These are phyloP conservation scores for Platanthera guangdongensis DNA, from an alignment of 106 monocot species.

Conservation along the genomic window DNA sequence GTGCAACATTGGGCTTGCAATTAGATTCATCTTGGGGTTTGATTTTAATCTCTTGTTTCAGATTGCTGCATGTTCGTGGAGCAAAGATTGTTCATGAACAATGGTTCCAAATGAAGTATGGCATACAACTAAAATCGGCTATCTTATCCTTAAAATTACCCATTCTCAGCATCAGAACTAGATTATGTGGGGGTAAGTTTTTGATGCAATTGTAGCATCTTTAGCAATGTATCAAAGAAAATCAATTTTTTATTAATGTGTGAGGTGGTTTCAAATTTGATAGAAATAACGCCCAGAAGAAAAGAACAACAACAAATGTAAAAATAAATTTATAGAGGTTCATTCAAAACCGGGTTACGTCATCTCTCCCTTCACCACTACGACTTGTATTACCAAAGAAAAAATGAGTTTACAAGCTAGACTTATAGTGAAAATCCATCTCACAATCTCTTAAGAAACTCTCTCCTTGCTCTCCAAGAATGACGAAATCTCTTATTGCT, in stretches of 20 bases:
- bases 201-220: slow-evolving; percentile 74
- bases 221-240: slow-evolving; percentile 66
- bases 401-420: too few species aligned
- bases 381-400: too few species aligned
- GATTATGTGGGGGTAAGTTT: slow-evolving; percentile 78
- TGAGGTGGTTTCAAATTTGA: too few species aligned
- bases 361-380: too few species aligned
- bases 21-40: background rate
- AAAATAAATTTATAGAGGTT: too few species aligned
- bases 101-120: slow-evolving; percentile 88
- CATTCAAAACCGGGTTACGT: too few species aligned
- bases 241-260: slow-evolving; percentile 46
- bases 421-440: too few species aligned
- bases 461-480: too few species aligned
- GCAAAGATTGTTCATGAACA: slow-evolving; percentile 62
- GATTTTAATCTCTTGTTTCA: background rate
- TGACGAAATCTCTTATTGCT: too few species aligned
- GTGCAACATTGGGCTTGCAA: background rate
- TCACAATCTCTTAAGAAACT: too few species aligned
- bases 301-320: too few species aligned
- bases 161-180: slow-evolving; percentile 42
- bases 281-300: too few species aligned
- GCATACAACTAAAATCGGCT: slow-evolving; percentile 58
- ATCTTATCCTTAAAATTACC: slow-evolving; percentile 63
- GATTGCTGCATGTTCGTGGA: background rate